These are phyloP conservation scores for Aspergillus ochraceus DNA, from an alignment of 2,329 filamentous ascomycete genomes.

Conservation along the genomic window DNA sequence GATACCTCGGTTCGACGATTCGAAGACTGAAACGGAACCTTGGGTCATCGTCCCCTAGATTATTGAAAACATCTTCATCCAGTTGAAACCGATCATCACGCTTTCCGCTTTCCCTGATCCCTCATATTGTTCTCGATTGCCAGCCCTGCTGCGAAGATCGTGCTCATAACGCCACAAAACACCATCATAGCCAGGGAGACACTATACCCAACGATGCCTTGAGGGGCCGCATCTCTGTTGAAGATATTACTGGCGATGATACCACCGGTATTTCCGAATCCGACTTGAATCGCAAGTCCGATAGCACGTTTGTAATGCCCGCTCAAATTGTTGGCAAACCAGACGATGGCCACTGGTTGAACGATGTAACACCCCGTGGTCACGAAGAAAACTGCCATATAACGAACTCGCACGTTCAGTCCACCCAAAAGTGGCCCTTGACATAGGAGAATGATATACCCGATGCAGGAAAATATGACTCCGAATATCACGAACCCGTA, in stretches of 20 bases:
- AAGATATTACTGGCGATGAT: slow-evolving; percentile 44
- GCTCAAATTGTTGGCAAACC: slow-evolving; percentile 41
- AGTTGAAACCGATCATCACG: slow-evolving; percentile 25
- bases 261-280: slow-evolving; percentile 46
- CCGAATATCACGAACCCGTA: slow-evolving; percentile 39
- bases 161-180: slow-evolving; percentile 27
- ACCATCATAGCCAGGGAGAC: slow-evolving; percentile 33
- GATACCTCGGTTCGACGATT: background rate
- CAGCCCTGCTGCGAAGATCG: slow-evolving; percentile 25
- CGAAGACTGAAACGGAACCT: slow-evolving; percentile 35
- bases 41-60: slow-evolving; percentile 37
- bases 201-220: slow-evolving; percentile 40
- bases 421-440: slow-evolving; percentile 26
- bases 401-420: slow-evolving; percentile 21
- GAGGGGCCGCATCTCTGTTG: slow-evolving; percentile 33
- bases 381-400: slow-evolving; percentile 26
- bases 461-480: slow-evolving; percentile 33
- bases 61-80: slow-evolving; percentile 25
- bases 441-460: slow-evolving; percentile 35
- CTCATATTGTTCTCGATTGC: slow-evolving; percentile 31
- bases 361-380: slow-evolving; percentile 25
- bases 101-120: slow-evolving; percentile 23
- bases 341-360: slow-evolving; percentile 35
- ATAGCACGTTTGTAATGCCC: slow-evolving; percentile 42
- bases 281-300: slow-evolving; percentile 41